A percentile compares a stretch with the other conserved stretches of the same genome.
Conservation (phyloP, 1,139 yeast genomes). For the Suhomyces maxii region DNA sequence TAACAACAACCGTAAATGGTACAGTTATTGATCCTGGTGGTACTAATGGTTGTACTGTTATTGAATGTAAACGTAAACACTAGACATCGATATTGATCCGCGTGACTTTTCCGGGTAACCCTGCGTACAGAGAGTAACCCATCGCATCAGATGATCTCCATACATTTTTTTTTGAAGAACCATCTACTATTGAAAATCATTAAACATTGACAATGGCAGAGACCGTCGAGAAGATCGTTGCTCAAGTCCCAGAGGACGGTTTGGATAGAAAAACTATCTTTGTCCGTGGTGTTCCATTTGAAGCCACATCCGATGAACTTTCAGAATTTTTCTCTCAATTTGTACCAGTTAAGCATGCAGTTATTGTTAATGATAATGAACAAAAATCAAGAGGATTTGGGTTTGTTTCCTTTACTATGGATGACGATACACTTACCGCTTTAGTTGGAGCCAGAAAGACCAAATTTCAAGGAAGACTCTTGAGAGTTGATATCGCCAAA, state of each 20-base stretch:
- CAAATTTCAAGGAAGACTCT: constrained; percentile 63
- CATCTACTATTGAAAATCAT: not conserved
- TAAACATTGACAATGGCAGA: constrained; percentile 1
- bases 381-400: constrained; percentile 90
- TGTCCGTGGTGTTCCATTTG: constrained; percentile 79
- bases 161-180: constrained; percentile 7
- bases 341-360: constrained; percentile 95
- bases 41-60: too few relatives aligned
- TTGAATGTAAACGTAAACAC: not conserved
- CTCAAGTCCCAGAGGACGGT: constrained; percentile 27
- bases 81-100: constrained; percentile 3
- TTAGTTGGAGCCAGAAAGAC: constrained; percentile 63
- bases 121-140: not conserved
- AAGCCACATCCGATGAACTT: constrained; percentile 78
- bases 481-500: constrained; percentile 85
- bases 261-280: constrained; percentile 70
- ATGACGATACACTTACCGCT: constrained; percentile 83
- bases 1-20: too few relatives aligned
- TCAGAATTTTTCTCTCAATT: constrained; percentile 85
- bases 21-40: too few relatives aligned
- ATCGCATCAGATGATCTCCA: constrained; percentile 11
- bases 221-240: not conserved
- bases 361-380: constrained; percentile 77
- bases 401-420: constrained; percentile 83
- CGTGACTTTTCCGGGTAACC: constrained; percentile 11